Evolutionary conservation across 2,329 filamentous ascomycete species (phyloP).

Genomic region (Colletotrichum gloeosporioides): DNA sequence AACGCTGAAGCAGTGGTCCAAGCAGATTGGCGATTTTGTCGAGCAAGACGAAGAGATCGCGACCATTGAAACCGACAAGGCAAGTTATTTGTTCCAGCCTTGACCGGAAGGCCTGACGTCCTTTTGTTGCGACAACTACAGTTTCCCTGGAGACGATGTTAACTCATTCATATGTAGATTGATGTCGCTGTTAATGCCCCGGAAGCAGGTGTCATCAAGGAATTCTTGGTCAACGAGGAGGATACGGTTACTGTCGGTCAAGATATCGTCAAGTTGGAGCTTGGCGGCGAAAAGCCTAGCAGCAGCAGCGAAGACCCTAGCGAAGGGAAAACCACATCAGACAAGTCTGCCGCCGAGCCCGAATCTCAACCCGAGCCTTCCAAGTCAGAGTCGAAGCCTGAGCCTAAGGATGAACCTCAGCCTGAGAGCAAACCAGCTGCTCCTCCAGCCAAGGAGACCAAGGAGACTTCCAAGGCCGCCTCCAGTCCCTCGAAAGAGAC

Average conservation of each 20-base stretch:
- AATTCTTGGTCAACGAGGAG: slow-evolving; percentile 90
- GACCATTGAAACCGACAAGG: slow-evolving; percentile 99
- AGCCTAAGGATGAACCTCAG: slow-evolving; percentile 46
- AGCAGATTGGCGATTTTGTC: slow-evolving; percentile 90
- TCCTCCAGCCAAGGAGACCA: slow-evolving; percentile 17
- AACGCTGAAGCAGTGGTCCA: slow-evolving; percentile 93
- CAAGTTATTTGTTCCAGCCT: slow-evolving; percentile 39
- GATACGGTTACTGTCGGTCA: slow-evolving; percentile 96
- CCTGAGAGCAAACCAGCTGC: slow-evolving; percentile 30
- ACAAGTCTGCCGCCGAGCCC: slow-evolving; percentile 17
- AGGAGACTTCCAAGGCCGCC: slow-evolving; percentile 27
- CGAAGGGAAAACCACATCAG: neutral
- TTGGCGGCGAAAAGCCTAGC: slow-evolving; percentile 56
- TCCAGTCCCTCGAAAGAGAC: slow-evolving; percentile 26
- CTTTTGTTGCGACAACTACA: neutral
- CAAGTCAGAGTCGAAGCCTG: slow-evolving; percentile 44
- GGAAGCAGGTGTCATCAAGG: slow-evolving; percentile 87
- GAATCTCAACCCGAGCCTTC: slow-evolving; percentile 24
- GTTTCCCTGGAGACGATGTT: neutral
- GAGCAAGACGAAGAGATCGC: slow-evolving; percentile 97
- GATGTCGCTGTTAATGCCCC: slow-evolving; percentile 97
- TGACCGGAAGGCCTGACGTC: neutral
- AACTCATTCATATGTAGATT: slow-evolving; percentile 64
- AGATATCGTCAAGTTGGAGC: slow-evolving; percentile 84
- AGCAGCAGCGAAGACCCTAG: neutral